phyloP scores from a whole-genome alignment of 2,329 filamentous ascomycete species.

The Cladosporium sp. region DNA sequence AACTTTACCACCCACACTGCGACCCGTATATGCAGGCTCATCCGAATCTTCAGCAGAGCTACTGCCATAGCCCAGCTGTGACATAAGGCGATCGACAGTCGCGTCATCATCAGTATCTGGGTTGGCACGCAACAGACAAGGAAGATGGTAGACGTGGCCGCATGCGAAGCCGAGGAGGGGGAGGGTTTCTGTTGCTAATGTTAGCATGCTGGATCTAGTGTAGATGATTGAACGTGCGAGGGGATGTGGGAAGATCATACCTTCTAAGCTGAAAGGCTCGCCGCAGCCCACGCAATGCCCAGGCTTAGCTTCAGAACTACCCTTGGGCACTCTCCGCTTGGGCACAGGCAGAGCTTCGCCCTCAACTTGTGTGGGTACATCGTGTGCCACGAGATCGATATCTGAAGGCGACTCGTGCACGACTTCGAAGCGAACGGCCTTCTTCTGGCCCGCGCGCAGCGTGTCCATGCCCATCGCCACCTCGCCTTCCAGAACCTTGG shows the following conservation, averaged over 20 bases:
- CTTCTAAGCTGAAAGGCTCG: conserved; percentile 40
- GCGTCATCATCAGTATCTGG: conserved; percentile 39
- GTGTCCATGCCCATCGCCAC: conserved; percentile 81
- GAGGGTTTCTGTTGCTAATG: conserved; percentile 56
- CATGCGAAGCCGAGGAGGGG: conserved; percentile 79
- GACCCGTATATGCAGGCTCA: conserved; percentile 44
- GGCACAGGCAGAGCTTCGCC: conserved; percentile 27
- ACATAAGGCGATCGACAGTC: conserved; percentile 31
- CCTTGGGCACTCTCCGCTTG: conserved; percentile 25
- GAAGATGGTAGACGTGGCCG: conserved; percentile 77
- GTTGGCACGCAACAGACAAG: conserved; percentile 61
- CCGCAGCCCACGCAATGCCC: conserved; percentile 43
- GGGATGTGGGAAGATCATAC: conserved; percentile 27
- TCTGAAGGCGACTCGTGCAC: conserved; percentile 37
- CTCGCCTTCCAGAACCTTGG: conserved; percentile 81
- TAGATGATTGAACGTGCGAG: no score
- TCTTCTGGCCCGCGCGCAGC: conserved; percentile 75
- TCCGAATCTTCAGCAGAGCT: conserved; percentile 39
- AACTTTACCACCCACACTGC: conserved; percentile 81
- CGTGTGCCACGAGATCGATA: conserved; percentile 36
- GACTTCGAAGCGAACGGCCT: conserved; percentile 87
- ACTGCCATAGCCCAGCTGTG: conserved; percentile 41
- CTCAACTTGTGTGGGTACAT: conserved; percentile 31
- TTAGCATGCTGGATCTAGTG: not conserved
- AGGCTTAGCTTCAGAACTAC: conserved; percentile 31